Base-by-base conservation (phyloP, 208 protist species). In the Crithidia sp. region DNA sequence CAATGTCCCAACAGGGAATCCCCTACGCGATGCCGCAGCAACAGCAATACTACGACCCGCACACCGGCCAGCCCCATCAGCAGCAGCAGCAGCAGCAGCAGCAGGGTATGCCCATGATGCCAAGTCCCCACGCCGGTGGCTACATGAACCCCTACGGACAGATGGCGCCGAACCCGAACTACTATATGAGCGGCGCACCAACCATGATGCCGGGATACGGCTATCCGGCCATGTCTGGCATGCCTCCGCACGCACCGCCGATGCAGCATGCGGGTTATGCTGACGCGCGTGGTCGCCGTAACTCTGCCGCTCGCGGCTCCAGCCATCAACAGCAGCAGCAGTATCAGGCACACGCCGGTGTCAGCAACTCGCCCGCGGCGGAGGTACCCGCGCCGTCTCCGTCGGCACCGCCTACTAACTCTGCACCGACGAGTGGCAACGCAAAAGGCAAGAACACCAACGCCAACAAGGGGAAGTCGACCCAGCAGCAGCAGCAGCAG, bases 81-180 rank as follows among this genome's bases (percentile, higher is more conserved):
- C 45, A 49, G 6, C 57, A 58, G 8, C 47, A 52, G 13, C 58
- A 10, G 19, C 67, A 73, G 57, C 58, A 65, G 57, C 58, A 65
- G 39, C 40, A 78, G 16, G 6, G 37, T 19, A 62, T 53, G 16
- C 39, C 52, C 13, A 53, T 67, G 65, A 37, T 54, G 40, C 39
- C 41, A n/a, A n/a, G 19, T 45, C 13, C 54, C 37, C 7, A 39
- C 8, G 63, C 14, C 14, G 52, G 13, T 2, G 44, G 17, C 14
- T 70, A 70, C 43, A 61, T 70, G 54, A 70, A 53, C 54, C 52
- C 52, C 13, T 70, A 70, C 19, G 53, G 65, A 0, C 65, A 59
- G 54, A 43, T 61, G 52, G 6, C 28, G 16, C 43, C 53, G 6
- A 59, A 52, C 19, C 41, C 65, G 41, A 61, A 41, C 65, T 70